Percentiles rank a stretch among this genome's conserved stretches.
phyloP scores from a whole-genome alignment of 2,329 filamentous ascomycete species.

The Gaeumannomyces tritici region DNA sequence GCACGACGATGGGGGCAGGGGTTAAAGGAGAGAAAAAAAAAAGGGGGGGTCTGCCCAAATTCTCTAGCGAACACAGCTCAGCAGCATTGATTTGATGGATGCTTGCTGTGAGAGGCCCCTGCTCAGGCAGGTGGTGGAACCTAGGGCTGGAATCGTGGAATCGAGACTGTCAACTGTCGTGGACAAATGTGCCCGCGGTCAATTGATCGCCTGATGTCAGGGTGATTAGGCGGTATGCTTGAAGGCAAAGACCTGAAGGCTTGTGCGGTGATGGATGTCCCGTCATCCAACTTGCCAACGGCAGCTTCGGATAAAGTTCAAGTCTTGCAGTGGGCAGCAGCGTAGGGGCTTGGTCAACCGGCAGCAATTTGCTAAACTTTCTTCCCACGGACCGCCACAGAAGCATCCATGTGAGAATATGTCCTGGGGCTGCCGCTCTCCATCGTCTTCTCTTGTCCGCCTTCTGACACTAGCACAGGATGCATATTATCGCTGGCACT shows the following conservation, averaged over 20 bases:
- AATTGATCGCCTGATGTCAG: background rate
- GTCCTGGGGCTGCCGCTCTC: background rate
- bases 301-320: background rate
- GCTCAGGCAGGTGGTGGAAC: background rate
- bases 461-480: background rate
- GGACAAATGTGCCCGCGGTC: background rate
- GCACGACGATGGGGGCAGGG: background rate
- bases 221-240: too few relatives aligned
- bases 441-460: background rate
- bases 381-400: background rate
- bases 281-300: background rate
- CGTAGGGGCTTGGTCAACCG: background rate
- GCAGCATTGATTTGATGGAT: background rate
- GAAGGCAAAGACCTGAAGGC: too few relatives aligned
- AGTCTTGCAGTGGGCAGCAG: background rate
- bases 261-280: background rate
- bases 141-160: too few relatives aligned
- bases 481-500: background rate
- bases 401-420: background rate
- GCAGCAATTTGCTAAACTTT: background rate
- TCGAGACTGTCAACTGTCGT: background rate
- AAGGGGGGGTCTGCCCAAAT: background rate
- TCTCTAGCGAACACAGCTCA: too few relatives aligned
- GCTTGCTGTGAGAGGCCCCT: too few relatives aligned
- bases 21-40: background rate